Base-by-base conservation (phyloP, 495 filamentous ascomycete species). In the Penicillium malachiteum region DNA sequence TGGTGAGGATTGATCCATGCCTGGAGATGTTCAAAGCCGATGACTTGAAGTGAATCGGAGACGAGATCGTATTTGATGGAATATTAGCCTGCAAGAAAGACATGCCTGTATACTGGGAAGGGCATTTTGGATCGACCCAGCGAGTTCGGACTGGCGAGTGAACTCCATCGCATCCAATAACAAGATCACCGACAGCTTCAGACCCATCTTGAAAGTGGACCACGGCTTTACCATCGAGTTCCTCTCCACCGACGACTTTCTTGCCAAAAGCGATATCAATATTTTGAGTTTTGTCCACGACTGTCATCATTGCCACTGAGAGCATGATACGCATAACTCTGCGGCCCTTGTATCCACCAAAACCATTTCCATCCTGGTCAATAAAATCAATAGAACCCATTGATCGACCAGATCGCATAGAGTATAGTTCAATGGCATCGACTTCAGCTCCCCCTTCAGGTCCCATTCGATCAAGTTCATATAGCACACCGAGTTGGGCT, bases 161-260 rank as follows among this genome's bases (percentile, higher is more conserved):
- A n/a, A 86, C 82, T 5, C 84, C 84, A 57, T 87, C 84, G 62
- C 83, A 85, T 42, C 83, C 84, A 7, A 86, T 63, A 2, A 87
- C 67, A 5, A 87, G 61, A 52, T 86, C 80, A 0, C 73, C 82
- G 21, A 67, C 65, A 0, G 72, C 78, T 4, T 67, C 63, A 0
- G 71, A 71, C 3, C 78, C 77, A 60, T 82, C 79, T 30, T 75
- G 64, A 60, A 87, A 86, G 26, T 69, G 63, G 12, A 83, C 59
- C 7, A 69, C 68, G 1, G 82, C 79, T 17, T 69, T 60, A 38
- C 74, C 60, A 1, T 63, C 61, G 2, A 60, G 55, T 48, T 81
- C 80, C 11, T 76, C 62, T 45, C 71, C 70, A 5, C 57, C 58
- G 11, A 66, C 40, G 17, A 78, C 59, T 30, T 75, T 76, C 54